Base-by-base conservation (phyloP, 2,329 filamentous ascomycete species). In the Diaporthe eres region DNA sequence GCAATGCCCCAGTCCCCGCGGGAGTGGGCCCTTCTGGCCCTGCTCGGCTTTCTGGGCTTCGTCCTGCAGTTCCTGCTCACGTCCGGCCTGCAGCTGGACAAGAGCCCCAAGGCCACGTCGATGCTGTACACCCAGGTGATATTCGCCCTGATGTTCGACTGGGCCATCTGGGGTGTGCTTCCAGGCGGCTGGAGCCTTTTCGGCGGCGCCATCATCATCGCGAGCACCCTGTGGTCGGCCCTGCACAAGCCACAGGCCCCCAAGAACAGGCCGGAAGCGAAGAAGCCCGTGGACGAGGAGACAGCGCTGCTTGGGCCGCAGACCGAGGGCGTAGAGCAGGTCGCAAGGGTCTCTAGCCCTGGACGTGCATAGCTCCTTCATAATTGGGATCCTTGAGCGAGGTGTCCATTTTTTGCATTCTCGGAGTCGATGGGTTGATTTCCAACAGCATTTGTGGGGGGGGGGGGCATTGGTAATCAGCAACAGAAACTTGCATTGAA, bases 21-120 rank as follows among this genome's bases (percentile, higher is more conserved):
- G 44, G 83, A 94, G 79, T 93, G 93, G 67, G 85, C 90, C 57
- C 83, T 96, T 19, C 78, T 92, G 0, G 89, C 91, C 44, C 85
- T 84, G 0, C 86, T 97, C 13, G 94, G 94, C 0, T 80, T 92
- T 0, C 93, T 92, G 47, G 94, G 94, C 0, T 96, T 96, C 79
- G 80, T 94, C n/a, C 90, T 95, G 84, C 94, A 96, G 86, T 94
- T 94, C 73, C 87, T 96, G 9, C 85, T 96, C 0, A 95, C 94
- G 0, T 92, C 92, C 12, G 94, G 94, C 0, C 82, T 97, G 47
- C 85, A 94, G 72, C 90, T 94, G 78, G 93, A 94, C 77, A 94
- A 93, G 71, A 82, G 81, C 10, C 82, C 83, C 5, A 81, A 83
- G 68, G 82, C 82, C 7, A 83, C 82, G 7, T 63, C 78, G 78